Base-by-base conservation (phyloP, 106 monocot genomes). In the Amphibolis antarctica region DNA sequence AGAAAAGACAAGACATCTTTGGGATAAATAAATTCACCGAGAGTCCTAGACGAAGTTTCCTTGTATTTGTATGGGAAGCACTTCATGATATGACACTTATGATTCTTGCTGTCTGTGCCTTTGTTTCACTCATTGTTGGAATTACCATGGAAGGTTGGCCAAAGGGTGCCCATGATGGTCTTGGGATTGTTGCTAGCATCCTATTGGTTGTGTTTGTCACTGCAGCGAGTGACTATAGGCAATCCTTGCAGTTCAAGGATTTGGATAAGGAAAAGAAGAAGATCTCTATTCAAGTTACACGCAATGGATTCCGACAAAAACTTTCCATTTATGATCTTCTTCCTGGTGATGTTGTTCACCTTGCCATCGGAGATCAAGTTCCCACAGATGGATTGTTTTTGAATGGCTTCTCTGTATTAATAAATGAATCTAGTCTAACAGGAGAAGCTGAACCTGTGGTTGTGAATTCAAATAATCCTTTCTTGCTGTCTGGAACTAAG, bases 231-330 rank as follows among this genome's bases (percentile, higher is more conserved):
- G 86, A 86, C 50, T 86, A 86, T 53, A 65, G 82, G n/a, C 86
- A 86, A 50, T 86, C 86, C 21, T 73, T 86, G 30, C 86, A 86
- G 57, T 86, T 86, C 74, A 86, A 77, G 49, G 86, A 83, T 72
- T 66, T 86, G 60, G 86, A 86, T 45, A 86, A 86, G 65, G 86
- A 86, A 71, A 86, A 86, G 46, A 86, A 83, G 80, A 86, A 86
- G 53, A 83, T 86, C 30, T 71, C 68, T 10, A 62, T 86, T 25
- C 86, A 86, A 60, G 83, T 86, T 24, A 80, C 77, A 12, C 58
- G 86, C 47, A 65, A 66, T 28, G 82, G 82, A 19, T 76, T 74
- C 52, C 61, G 86, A 17, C 86, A 83, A 54, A 86, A 83, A 28
- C 48, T 82, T 23, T 86, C 86, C 0, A 86, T 86, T 45, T 80